Evolutionary conservation across 129 eudicot genomes (phyloP).

Genomic region (Centaurea solstitialis): DNA sequence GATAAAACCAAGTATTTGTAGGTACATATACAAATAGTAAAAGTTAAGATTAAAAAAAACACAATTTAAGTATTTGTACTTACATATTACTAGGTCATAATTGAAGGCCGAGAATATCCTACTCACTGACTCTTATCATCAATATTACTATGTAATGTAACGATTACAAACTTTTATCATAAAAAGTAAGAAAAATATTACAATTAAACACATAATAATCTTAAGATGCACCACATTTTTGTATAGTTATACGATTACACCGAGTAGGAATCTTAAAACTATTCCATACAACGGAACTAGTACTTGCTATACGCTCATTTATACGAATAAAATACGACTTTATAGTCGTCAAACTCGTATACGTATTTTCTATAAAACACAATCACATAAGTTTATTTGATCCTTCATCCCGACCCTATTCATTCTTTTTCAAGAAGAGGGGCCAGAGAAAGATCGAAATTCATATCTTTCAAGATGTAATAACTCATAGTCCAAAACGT

Average conservation of each 20-base stretch:
- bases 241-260: constrained; percentile 9
- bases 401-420: background rate
- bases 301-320: constrained; percentile 12
- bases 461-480: constrained; percentile 9
- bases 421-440: background rate
- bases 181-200: background rate
- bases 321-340: constrained; percentile 1
- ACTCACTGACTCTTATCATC: too few species aligned
- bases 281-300: constrained; percentile 14
- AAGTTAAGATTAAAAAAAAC: too few species aligned
- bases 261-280: constrained; percentile 11
- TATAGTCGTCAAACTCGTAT: constrained; percentile 28
- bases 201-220: background rate
- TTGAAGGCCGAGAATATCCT: too few species aligned
- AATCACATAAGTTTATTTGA: background rate
- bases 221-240: background rate
- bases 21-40: too few species aligned
- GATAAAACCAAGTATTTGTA: too few species aligned
- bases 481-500: background rate
- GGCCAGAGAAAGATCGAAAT: constrained; percentile 10
- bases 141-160: too few species aligned
- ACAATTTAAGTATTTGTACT: too few species aligned
- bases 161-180: too few species aligned
- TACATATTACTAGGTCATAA: too few species aligned
- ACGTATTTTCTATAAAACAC: constrained; percentile 16